Evolutionary conservation across 2,329 filamentous ascomycete species (phyloP).

Genomic region (Sordariomycetes sp.): DNA sequence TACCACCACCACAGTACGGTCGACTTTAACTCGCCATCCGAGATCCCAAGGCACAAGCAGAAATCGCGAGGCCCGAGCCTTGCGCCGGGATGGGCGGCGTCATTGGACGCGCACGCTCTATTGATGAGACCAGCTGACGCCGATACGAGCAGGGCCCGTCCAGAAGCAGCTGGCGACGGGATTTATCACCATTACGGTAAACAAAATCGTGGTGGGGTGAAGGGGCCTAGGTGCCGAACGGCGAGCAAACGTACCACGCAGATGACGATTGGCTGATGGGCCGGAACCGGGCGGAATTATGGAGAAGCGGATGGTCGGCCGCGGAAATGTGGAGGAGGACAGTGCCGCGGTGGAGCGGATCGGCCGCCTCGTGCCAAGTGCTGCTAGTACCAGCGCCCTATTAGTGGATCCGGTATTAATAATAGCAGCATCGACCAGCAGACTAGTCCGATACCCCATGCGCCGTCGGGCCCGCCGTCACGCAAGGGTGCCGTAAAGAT

Average conservation of each 20-base stretch:
- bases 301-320: not conserved
- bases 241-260: not conserved
- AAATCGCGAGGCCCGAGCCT: not conserved
- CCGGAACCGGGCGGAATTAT: not conserved
- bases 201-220: no score
- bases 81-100: not conserved
- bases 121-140: not conserved
- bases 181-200: not conserved
- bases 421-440: not conserved
- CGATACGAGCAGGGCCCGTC: not conserved
- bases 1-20: not conserved
- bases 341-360: not conserved
- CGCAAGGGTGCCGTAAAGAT: conserved; percentile 1
- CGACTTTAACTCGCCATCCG: conserved; percentile 1
- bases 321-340: not conserved
- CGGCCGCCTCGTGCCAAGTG: not conserved
- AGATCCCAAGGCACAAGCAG: not conserved
- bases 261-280: not conserved
- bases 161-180: not conserved
- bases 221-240: not conserved
- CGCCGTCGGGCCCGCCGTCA: not conserved
- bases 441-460: not conserved
- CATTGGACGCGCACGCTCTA: not conserved
- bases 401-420: conserved; percentile 3
- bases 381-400: not conserved